Conservation (phyloP, 1,284 basidiomycete species). For the Ustilago esculenta region DNA sequence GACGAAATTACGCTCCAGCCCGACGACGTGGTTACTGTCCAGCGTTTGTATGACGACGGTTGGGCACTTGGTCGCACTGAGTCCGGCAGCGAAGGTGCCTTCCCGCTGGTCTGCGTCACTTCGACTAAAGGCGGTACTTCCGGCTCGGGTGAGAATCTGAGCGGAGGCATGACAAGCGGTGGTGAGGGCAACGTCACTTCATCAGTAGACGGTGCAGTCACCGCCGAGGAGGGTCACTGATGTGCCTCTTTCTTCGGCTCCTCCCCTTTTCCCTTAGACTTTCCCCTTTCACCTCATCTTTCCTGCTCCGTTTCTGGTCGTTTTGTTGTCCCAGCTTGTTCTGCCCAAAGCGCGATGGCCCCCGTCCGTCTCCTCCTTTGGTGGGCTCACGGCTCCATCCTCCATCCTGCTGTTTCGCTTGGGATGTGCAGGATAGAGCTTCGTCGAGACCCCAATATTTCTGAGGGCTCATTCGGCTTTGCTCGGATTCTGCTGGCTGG, state of each 20-base stretch:
- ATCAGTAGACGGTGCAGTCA: constrained; percentile 53
- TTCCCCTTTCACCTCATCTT: neutral
- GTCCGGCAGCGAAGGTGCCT: constrained; percentile 53
- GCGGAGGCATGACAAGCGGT: constrained; percentile 51
- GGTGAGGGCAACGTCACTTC: constrained; percentile 49
- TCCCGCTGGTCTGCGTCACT: constrained; percentile 61
- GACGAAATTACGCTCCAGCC: constrained; percentile 61
- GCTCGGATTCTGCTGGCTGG: constrained; percentile 45
- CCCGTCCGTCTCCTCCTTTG: constrained; percentile 1
- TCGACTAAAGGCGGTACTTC: constrained; percentile 53
- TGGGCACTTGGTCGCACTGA: constrained; percentile 56
- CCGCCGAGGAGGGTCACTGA: constrained; percentile 49
- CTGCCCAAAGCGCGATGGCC: constrained; percentile 46
- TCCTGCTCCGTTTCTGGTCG: neutral
- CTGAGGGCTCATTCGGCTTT: constrained; percentile 16
- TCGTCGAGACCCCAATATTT: constrained; percentile 37
- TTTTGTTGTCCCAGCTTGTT: constrained; percentile 35
- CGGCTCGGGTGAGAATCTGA: constrained; percentile 41
- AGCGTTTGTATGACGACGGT: constrained; percentile 61
- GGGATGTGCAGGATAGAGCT: constrained; percentile 7
- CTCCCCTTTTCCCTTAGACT: neutral
- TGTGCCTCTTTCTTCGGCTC: neutral
- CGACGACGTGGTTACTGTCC: constrained; percentile 55
- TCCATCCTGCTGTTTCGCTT: neutral
- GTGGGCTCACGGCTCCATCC: constrained; percentile 38